Evolutionary conservation across 2,329 filamentous ascomycete genomes (phyloP).

Genomic region (Daldinia eschscholtzii): DNA sequence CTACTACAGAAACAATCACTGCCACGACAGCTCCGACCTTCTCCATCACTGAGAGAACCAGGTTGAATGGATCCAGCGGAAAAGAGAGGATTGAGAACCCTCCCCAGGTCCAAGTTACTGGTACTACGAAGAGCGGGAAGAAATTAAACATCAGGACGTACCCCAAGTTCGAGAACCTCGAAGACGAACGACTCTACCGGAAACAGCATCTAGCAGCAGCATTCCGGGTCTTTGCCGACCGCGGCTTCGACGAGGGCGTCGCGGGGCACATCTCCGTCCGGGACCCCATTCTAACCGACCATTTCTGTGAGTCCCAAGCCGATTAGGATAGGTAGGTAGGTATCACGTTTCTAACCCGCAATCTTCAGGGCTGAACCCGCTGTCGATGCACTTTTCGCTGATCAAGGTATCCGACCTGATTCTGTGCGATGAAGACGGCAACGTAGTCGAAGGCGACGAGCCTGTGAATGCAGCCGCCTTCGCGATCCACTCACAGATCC

Average conservation of each 20-base stretch:
- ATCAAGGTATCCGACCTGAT: conserved; percentile 72
- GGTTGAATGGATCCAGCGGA: conserved; percentile 31
- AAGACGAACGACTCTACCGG: conserved; percentile 69
- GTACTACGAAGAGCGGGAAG: conserved; percentile 50
- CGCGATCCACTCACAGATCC: conserved; percentile 70
- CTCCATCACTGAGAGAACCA: conserved; percentile 10
- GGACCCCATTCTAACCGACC: conserved; percentile 69
- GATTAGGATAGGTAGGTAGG: not conserved
- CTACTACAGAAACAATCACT: conserved; percentile 29
- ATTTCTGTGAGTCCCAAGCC: conserved; percentile 65
- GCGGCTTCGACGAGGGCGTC: conserved; percentile 73
- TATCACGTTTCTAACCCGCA: conserved; percentile 1
- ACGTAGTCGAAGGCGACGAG: conserved; percentile 68
- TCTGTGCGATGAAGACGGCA: conserved; percentile 68
- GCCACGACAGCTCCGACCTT: conserved; percentile 15
- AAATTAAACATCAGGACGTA: conserved; percentile 49
- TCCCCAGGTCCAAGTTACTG: conserved; percentile 47
- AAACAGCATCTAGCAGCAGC: conserved; percentile 70
- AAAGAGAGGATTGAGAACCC: conserved; percentile 38
- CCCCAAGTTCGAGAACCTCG: conserved; percentile 61
- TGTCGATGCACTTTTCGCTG: conserved; percentile 70
- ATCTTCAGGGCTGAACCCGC: conserved; percentile 47
- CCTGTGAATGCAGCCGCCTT: conserved; percentile 71
- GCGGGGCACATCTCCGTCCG: conserved; percentile 72
- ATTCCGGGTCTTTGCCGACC: conserved; percentile 72